Percentiles rank a stretch among this genome's conserved stretches.
These are phyloP conservation scores for Trifolium fragiferum DNA, from an alignment of 306 rosid species.

Conservation along the genomic window DNA sequence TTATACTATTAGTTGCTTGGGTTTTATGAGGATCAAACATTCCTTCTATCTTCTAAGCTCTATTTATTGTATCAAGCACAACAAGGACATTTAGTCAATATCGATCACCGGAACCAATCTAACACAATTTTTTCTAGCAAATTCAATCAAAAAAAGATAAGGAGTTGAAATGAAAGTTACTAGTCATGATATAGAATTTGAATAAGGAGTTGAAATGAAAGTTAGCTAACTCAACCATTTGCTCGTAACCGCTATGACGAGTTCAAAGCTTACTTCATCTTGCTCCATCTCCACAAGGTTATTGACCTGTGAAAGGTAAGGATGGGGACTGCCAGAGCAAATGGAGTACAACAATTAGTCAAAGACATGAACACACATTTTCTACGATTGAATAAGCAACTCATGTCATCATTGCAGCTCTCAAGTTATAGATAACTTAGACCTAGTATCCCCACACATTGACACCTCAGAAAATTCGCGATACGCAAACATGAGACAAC, in stretches of 20 bases:
- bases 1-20: no score
- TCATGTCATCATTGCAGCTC: neutral
- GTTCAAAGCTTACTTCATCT: neutral
- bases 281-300: neutral
- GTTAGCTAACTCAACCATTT: no score
- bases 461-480: neutral
- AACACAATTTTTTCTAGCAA: neutral
- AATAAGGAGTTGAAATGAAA: no score
- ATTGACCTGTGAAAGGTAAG: neutral
- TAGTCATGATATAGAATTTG: no score
- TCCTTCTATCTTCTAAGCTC: no score
- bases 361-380: neutral
- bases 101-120: no score
- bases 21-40: no score
- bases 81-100: no score
- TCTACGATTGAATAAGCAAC: neutral
- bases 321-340: neutral
- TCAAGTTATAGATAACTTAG: neutral
- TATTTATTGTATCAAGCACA: no score
- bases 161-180: no score
- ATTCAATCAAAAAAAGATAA: no score
- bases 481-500: neutral
- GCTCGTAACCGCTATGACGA: no score
- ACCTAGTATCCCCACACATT: neutral
- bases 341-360: neutral